Conservation (phyloP, 2,329 filamentous ascomycete species). For the Pezicula carpinea region DNA sequence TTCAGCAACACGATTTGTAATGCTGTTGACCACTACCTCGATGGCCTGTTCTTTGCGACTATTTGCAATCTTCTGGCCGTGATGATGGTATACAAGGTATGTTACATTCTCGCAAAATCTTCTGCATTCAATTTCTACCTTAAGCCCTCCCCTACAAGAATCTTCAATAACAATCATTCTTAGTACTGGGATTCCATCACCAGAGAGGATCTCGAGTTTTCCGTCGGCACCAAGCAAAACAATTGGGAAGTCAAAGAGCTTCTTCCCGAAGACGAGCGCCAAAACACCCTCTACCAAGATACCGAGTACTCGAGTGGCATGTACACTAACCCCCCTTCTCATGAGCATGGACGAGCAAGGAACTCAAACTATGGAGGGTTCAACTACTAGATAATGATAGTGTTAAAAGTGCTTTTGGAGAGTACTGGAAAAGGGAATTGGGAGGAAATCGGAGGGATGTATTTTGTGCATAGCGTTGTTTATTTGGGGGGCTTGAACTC, state of each 20-base stretch:
- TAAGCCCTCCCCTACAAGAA: neutral
- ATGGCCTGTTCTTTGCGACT: slow-evolving; percentile 91
- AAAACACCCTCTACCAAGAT: slow-evolving; percentile 29
- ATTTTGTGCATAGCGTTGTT: neutral
- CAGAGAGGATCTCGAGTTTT: slow-evolving; percentile 96
- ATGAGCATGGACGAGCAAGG: slow-evolving; percentile 10
- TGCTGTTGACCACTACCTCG: slow-evolving; percentile 82
- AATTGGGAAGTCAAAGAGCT: slow-evolving; percentile 99
- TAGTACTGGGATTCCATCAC: slow-evolving; percentile 99
- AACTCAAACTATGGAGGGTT: slow-evolving; percentile 30
- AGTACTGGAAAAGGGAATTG: neutral
- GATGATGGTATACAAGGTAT: slow-evolving; percentile 99
- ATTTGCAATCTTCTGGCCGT: slow-evolving; percentile 90
- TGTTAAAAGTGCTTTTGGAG: neutral
- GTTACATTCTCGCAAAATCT: slow-evolving; percentile 15
- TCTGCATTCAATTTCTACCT: neutral
- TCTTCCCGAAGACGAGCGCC: slow-evolving; percentile 27
- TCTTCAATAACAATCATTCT: slow-evolving; percentile 7
- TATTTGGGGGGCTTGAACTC: neutral
- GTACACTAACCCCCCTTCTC: slow-evolving; percentile 11
- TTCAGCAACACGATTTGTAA: slow-evolving; percentile 84
- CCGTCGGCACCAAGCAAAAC: slow-evolving; percentile 88
- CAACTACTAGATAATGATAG: slow-evolving; percentile 16
- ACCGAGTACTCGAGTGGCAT: slow-evolving; percentile 20
- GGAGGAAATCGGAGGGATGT: neutral